Percentiles rank a stretch among this genome's conserved stretches.
Evolutionary conservation across 2,329 filamentous ascomycete genomes (phyloP).

Genomic region (Lanzia echinophila): DNA sequence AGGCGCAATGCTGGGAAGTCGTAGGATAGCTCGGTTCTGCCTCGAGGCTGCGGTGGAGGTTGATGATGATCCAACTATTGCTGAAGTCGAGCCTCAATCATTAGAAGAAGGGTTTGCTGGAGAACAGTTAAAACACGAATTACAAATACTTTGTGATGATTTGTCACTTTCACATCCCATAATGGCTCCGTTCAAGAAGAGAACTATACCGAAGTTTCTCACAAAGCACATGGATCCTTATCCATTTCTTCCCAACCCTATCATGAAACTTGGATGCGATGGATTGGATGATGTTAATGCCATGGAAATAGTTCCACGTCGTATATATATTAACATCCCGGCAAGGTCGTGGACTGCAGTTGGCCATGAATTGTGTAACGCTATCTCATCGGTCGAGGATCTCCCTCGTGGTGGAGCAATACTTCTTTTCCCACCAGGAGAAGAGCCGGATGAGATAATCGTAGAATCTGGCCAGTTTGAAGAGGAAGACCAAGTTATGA

Average conservation of each 20-base stretch:
- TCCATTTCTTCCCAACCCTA: slow-evolving; percentile 53
- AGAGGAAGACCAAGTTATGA: slow-evolving; percentile 23
- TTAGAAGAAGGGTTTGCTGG: slow-evolving; percentile 58
- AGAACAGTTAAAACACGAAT: slow-evolving; percentile 51
- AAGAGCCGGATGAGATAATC: slow-evolving; percentile 8
- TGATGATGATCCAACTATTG: slow-evolving; percentile 58
- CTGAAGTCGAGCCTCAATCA: slow-evolving; percentile 56
- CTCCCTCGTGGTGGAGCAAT: slow-evolving; percentile 16
- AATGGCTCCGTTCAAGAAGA: slow-evolving; percentile 50
- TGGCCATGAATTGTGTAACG: slow-evolving; percentile 22
- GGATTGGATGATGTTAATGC: not conserved
- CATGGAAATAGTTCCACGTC: slow-evolving; percentile 11
- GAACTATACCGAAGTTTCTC: slow-evolving; percentile 44
- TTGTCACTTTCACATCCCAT: slow-evolving; percentile 53
- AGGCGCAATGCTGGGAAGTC: slow-evolving; percentile 50
- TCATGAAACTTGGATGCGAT: slow-evolving; percentile 22
- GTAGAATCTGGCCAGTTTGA: not conserved
- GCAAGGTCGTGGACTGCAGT: slow-evolving; percentile 24
- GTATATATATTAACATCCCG: slow-evolving; percentile 17
- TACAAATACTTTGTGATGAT: slow-evolving; percentile 47
- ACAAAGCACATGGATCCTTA: slow-evolving; percentile 53
- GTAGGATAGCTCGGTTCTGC: slow-evolving; percentile 53
- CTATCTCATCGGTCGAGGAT: slow-evolving; percentile 14
- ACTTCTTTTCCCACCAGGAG: slow-evolving; percentile 18
- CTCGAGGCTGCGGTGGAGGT: slow-evolving; percentile 60